Base-by-base conservation (phyloP, 495 filamentous ascomycete genomes). In the Penicillium lividum region DNA sequence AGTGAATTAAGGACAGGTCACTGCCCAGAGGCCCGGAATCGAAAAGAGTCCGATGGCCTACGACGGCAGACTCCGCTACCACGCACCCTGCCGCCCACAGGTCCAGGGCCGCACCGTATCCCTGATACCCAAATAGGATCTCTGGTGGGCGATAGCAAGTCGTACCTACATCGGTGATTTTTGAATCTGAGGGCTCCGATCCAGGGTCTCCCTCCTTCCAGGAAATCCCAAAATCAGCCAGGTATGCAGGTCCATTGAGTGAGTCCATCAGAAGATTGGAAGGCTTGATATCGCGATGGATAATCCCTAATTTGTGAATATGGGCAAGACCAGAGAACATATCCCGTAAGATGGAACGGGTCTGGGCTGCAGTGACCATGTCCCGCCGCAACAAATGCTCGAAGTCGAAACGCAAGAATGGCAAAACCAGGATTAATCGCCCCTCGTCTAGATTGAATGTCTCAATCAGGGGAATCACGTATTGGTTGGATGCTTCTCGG, bases 231-330 rank as follows among this genome's bases (percentile, higher is more conserved):
- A 98, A 98, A 73, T 98, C 94, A 15, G 89, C 84, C 18, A 98
- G 77, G 50, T 85, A 87, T 4, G 89, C 89, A 2, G 89, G 86
- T 2, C 90, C 88, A n/a, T 78, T 69, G 0, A 80, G 74, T 1
- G 85, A 84, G 40, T 82, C 71, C 58, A 98, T 80, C 38, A 98
- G 77, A 50, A 98, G 83, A 61, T 96, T 95, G 2, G 91, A 88
- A 7, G 94, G 93, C 68, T 98, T 98, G 67, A 98, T 79, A 66
- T 98, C 94, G 30, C 94, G 86, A 71, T 98, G 94, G 61, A 98
- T 87, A 51, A 98, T 91, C 7, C 82, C 85, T 13, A 83, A 71
- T 9, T 69, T 58, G 72, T 98, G 95, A 28, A 95, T 68, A 65
- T 90, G 82, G 5, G 71, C 70, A 9, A 98, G 82, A 7, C 86